Evolutionary conservation across 2,329 filamentous ascomycete genomes (phyloP), one percentile per base, ranked within the genome.

Genomic region (Fusarium sp.): DNA sequence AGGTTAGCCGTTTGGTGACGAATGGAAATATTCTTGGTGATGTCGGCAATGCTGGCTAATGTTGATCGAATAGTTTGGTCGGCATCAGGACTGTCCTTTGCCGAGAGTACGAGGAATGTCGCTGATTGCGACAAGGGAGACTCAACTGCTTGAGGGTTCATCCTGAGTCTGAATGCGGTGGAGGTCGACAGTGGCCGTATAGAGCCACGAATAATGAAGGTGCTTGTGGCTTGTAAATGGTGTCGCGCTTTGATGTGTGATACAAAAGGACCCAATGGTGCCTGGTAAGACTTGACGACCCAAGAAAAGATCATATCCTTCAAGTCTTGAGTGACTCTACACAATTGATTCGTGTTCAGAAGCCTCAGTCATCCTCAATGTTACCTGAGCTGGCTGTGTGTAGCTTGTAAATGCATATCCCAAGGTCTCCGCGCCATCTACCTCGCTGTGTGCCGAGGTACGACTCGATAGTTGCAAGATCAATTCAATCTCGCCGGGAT

Each of bases 11-110:
- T 75, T 4, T 81, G 78, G 43, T 87, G 82, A 40, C 86, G 85
- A 52, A 87, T 82, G 5, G 83, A 76, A 10, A 88, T 82, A 51
- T 85, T 88, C 68, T 88, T 88, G 42, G 80, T 74, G 10, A 88
- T 79, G 53, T 79, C 80, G 33, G 77, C 76, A 45, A 87, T 69
- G 21, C 77, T 75, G 7, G 85, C 79, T 5, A 88, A 73, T 2
- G 79, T 76, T 8, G 82, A 82, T 36, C 83, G 82, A 7, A 86
- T 79, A 0, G 75, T 84, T 13, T 73, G 58, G 58, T 80, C 72
- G 6, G 84, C 78, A 7, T 78, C 67, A 1, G 78, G 73, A 2
- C 63, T 69, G 17, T 80, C 65, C 7, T 73, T 79, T 28, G 82
- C 77, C 1, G 83, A 77, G 2, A 88, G 73, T 43, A 88, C 81